Evolutionary conservation across 1,284 basidiomycete species (phyloP).

Genomic region (Wolfiporia cocos): DNA sequence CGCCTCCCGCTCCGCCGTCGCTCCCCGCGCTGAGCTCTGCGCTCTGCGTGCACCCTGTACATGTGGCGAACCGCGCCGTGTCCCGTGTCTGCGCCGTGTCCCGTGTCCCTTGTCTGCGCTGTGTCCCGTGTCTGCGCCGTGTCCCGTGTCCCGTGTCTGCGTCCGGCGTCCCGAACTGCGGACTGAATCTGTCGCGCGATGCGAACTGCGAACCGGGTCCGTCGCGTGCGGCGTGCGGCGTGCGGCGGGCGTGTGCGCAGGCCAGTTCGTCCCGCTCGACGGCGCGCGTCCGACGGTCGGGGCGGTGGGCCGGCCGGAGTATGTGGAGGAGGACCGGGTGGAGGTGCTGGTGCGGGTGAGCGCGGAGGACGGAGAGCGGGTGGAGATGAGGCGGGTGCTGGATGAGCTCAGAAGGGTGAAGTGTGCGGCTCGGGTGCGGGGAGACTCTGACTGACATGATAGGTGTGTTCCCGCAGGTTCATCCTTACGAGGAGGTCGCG

Average conservation of each 20-base stretch:
- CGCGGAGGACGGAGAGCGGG: conserved; percentile 16
- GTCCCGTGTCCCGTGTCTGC: no score
- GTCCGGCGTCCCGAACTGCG: no score
- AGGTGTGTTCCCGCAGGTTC: conserved; percentile 33
- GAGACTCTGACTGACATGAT: background rate
- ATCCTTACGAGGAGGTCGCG: conserved; percentile 54
- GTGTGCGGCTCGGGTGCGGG: conserved; percentile 12
- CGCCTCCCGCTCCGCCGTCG: no score
- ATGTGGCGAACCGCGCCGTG: no score
- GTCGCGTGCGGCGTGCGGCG: no score
- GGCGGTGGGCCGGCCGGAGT: conserved; percentile 33
- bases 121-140: no score
- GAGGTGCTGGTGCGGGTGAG: conserved; percentile 44
- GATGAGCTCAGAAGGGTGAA: conserved; percentile 43
- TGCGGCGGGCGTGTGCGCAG: conserved; percentile 21
- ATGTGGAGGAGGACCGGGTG: conserved; percentile 48
- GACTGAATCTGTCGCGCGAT: no score
- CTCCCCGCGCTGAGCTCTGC: no score
- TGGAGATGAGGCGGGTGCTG: conserved; percentile 35
- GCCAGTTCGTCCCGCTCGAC: conserved; percentile 39
- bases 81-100: no score
- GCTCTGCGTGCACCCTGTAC: no score
- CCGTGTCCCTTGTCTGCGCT: no score
- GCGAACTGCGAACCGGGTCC: no score
- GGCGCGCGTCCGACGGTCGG: conserved; percentile 42